Percentiles rank a stretch among this genome's conserved stretches.
phyloP scores from a whole-genome alignment of 2,329 filamentous ascomycete genomes.

The Arachnomyces sp. region DNA sequence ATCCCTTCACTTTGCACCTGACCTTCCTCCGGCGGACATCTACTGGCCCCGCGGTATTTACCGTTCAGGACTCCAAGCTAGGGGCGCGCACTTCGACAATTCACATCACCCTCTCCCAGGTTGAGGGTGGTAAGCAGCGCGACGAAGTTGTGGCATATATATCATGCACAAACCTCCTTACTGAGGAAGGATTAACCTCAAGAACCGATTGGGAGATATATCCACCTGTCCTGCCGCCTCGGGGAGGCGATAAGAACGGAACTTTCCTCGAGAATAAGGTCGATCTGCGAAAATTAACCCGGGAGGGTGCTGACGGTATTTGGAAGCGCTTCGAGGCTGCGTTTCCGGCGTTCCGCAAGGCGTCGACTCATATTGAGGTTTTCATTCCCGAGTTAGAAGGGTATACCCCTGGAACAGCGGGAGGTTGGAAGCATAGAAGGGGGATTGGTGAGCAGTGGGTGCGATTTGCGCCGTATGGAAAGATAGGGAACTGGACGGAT shows the following conservation, averaged over 20 bases:
- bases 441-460: conserved; percentile 57
- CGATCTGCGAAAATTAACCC: conserved; percentile 10
- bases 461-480: conserved; percentile 42
- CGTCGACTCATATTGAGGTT: conserved; percentile 43
- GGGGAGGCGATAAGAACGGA: no score
- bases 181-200: conserved; percentile 45
- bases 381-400: neutral
- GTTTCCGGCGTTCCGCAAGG: conserved; percentile 37
- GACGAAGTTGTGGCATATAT: conserved; percentile 58
- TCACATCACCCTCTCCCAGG: conserved; percentile 49
- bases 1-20: conserved; percentile 56
- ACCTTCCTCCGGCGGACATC: conserved; percentile 58
- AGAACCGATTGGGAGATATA: no score
- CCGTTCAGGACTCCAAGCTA: conserved; percentile 55
- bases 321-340: conserved; percentile 21
- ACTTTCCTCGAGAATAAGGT: no score
- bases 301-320: conserved; percentile 17
- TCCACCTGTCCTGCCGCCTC: no score
- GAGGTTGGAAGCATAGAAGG: conserved; percentile 19
- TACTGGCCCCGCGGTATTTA: conserved; percentile 48
- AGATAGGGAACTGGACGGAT: conserved; percentile 51
- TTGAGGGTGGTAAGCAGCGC: conserved; percentile 30
- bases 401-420: conserved; percentile 19
- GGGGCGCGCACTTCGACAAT: conserved; percentile 56
- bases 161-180: conserved; percentile 54